Conservation (phyloP, 495 filamentous ascomycete genomes). For the Lichina pygmaea region DNA sequence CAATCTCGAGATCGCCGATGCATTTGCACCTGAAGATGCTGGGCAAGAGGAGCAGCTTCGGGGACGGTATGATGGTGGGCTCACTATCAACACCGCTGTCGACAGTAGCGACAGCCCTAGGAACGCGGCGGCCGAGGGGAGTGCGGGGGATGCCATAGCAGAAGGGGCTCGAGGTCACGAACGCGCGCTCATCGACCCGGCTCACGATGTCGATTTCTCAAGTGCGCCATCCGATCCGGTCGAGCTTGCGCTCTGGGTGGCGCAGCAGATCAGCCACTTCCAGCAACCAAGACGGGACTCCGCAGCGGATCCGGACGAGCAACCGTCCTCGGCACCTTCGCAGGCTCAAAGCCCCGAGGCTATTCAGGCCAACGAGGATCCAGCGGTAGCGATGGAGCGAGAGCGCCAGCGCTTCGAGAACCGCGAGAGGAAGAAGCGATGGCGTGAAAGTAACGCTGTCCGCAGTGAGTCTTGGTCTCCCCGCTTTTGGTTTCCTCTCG, state of each 20-base stretch:
- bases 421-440: constrained; percentile 13
- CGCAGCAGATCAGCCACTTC: constrained; percentile 4
- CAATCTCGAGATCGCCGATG: too few relatives aligned
- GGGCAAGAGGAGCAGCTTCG: too few relatives aligned
- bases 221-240: constrained; percentile 4
- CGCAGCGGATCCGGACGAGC: background rate
- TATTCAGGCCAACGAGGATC: background rate
- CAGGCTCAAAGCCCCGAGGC: too few relatives aligned
- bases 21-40: too few relatives aligned
- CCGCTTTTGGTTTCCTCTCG: background rate
- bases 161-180: too few relatives aligned
- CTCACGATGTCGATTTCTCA: constrained; percentile 2
- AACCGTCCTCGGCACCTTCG: too few relatives aligned
- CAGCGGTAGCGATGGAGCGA: constrained; percentile 10
- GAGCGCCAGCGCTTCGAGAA: constrained; percentile 12
- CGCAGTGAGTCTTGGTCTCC: constrained; percentile 7
- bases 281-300: background rate
- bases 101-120: too few relatives aligned
- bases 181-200: background rate
- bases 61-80: too few relatives aligned
- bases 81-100: too few relatives aligned
- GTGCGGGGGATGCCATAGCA: too few relatives aligned
- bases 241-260: constrained; percentile 5
- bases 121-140: too few relatives aligned
- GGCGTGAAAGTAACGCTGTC: constrained; percentile 13